Evolutionary conservation across 352 stramenopile genomes (phyloP).

Genomic region (Phytopythium delawarense): DNA sequence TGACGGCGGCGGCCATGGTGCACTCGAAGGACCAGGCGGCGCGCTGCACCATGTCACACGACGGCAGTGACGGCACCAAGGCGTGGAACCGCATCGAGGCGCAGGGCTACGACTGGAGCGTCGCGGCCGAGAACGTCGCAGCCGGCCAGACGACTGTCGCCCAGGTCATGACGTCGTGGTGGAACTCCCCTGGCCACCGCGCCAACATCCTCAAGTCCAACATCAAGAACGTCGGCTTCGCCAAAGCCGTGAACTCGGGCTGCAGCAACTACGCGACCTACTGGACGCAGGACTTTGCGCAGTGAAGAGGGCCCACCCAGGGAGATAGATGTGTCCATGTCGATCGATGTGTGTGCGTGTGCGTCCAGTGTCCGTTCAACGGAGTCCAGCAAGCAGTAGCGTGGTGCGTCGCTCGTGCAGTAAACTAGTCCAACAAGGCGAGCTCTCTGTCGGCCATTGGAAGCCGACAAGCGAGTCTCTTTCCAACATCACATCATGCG

Average conservation of each 20-base stretch:
- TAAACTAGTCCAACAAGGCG: not conserved
- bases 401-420: not conserved
- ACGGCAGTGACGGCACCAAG: conserved; percentile 31
- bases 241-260: conserved; percentile 19
- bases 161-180: conserved; percentile 44
- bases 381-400: conserved; percentile 1
- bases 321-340: not conserved
- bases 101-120: conserved; percentile 35
- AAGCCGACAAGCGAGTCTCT: not conserved
- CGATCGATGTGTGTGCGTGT: not conserved
- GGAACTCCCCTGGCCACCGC: conserved; percentile 42
- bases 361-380: not conserved
- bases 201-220: conserved; percentile 40
- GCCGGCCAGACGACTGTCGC: conserved; percentile 35
- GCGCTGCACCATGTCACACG: conserved; percentile 41
- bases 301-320: not conserved
- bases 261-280: conserved; percentile 24
- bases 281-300: conserved; percentile 34
- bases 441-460: not conserved
- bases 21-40: conserved; percentile 43
- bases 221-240: conserved; percentile 27
- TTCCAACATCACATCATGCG: not conserved
- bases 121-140: conserved; percentile 49
- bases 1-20: conserved; percentile 27
- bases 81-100: conserved; percentile 31